phyloP scores from a whole-genome alignment of 169 alveolate species.

The Perkinsus marinus region DNA sequence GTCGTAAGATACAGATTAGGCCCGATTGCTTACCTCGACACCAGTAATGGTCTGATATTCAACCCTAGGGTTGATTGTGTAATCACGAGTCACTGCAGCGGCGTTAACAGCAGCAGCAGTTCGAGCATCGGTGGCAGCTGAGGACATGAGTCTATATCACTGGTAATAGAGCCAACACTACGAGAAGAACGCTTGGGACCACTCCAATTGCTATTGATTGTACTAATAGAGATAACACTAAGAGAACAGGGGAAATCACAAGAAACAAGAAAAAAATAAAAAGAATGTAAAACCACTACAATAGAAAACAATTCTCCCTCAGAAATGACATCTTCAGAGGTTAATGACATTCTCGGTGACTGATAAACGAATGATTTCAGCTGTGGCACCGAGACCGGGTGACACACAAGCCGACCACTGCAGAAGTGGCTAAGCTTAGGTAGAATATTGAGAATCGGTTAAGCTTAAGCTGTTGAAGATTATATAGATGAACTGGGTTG shows the following conservation, averaged over 20 bases:
- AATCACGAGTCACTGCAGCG: constrained; percentile 76
- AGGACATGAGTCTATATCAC: background rate
- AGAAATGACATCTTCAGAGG: no score
- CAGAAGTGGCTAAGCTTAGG: background rate
- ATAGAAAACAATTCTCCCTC: no score
- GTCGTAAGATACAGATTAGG: background rate
- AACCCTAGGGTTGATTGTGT: constrained; percentile 80
- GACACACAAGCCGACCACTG: background rate
- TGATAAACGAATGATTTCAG: background rate
- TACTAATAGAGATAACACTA: no score
- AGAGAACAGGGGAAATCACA: no score
- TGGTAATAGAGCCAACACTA: background rate
- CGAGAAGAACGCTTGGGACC: no score
- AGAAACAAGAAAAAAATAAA: background rate
- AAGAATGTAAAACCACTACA: background rate
- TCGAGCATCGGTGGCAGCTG: background rate
- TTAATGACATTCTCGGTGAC: no score
- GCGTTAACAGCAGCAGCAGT: constrained; percentile 31
- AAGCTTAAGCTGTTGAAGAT: background rate
- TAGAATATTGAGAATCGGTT: background rate
- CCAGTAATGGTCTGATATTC: constrained; percentile 88
- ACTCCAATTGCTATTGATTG: no score
- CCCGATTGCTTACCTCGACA: constrained; percentile 19
- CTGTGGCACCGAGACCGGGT: background rate
- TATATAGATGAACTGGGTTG: background rate